Base-by-base conservation (phyloP, 306 rosid species). In the Prunus padus region DNA sequence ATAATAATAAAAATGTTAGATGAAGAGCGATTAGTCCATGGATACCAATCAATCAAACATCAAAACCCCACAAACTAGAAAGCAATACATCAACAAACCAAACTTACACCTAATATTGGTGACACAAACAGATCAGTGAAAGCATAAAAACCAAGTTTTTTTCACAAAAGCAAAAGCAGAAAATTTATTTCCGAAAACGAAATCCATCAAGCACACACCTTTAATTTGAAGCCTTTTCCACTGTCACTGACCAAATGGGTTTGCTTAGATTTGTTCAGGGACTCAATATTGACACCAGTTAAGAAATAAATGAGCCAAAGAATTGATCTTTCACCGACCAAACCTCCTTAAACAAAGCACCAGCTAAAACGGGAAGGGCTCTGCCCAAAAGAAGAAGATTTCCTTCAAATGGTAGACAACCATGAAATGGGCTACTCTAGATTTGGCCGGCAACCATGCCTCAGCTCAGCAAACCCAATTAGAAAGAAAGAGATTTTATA, bases 131-230 rank as follows among this genome's bases (percentile, higher is more conserved):
- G 73, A 91, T 82, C 77, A 89, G 81, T 42, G 51, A 81, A 76
- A 13, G 13, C 30, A 72, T 56, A 76, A 26, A 26, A 9, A 40
- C 3, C 33, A 67, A 72, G 74, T 23, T 23, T 10, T 10, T 47
- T 51, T 25, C 55, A 80, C 70, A 11, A 20, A 4, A 33, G 42
- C 62, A 51, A 70, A 18, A 15, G 56, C 55, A 68, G n/a, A 15
- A 30, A 68, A 79, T 28, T 46, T 23, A 10, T 61, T 79, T 77
- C 67, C 72, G 55, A 79, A 61, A 64, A 52, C 11, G 68, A 84
- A 65, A 86, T 80, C 84, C 86, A 87, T 46, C 23, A 67, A 2
- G 82, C 23, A 83, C 63, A 62, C 57, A 88, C 97, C 97, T 92
- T 60, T 22, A 28, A 67, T 20, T 12, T 59, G 50, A 79, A 73